Evolutionary conservation across 192 early-diverging fungal genomes (phyloP), one percentile per base, ranked within the genome.

Genomic region (Entomortierella lignicola): DNA sequence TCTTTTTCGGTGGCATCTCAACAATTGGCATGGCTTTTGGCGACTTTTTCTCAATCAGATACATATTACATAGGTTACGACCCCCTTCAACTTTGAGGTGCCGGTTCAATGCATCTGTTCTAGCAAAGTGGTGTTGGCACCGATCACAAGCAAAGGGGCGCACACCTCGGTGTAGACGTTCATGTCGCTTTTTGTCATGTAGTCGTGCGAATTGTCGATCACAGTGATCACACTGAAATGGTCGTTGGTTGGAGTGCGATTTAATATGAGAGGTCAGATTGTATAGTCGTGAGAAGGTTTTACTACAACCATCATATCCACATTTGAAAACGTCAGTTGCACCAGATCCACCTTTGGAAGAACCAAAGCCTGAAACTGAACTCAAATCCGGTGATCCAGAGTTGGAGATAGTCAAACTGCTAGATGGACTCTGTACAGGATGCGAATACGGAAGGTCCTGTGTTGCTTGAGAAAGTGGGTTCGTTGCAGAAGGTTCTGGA

Each of bases 181-280:
- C 89, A 59, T 94, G 93, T 34, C 96, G 89, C 79, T 95, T 97
- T 47, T 96, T 86, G 82, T 98, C 96, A 75, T 98, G 95, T 59
- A 94, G 92, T 18, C 96, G 87, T 25, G 95, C 91, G 85, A 98
- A 98, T 12, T 87, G 82, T 32, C 89, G 85, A 2, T 89, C 83
- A 82, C 96, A 98, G 84, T 89, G 91, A 27, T 80, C 75, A 57
- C 93, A 96, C 52, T 81, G 74, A 73, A 86, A 92, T 29, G 93
- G 93, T 2, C 92, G 88, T 65, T 92, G 89, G n/a, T 87, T 83
- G 50, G 91, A 89, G 77, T 94, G 93, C 1, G 92, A 92, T 34
- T 90, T 80, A 29, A 88, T 85, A 71, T 94, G 93, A 25, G 92
- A 93, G 65, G 86, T 90, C 18, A 94, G 84, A 60, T 94, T 93